Percentiles rank a stretch among this genome's conserved stretches.
Evolutionary conservation across 345 rosid genomes (phyloP).

Genomic region (Diplotaxis tenuifolia): DNA sequence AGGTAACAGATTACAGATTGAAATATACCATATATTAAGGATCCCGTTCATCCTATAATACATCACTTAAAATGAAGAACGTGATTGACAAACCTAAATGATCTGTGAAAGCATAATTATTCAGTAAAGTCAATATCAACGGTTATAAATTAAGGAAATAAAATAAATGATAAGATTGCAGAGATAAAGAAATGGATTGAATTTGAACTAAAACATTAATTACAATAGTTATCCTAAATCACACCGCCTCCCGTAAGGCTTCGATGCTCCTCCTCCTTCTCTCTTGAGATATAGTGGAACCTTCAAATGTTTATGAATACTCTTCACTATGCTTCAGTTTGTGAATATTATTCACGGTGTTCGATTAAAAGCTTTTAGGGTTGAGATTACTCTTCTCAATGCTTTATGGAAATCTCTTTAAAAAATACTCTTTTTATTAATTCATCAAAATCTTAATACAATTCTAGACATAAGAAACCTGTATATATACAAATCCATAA

Average conservation of each 20-base stretch:
- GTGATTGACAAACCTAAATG: background rate
- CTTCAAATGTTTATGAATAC: no score
- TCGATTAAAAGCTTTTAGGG: no score
- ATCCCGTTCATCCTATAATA: background rate
- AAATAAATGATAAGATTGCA: slow-evolving; percentile 6
- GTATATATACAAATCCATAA: no score
- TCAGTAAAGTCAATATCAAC: slow-evolving; percentile 18
- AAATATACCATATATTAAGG: background rate
- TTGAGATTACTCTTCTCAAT: no score
- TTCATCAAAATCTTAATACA: no score
- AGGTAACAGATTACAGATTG: background rate
- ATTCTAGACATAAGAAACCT: no score
- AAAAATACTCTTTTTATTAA: no score
- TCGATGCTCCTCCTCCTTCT: background rate
- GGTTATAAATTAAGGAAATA: background rate
- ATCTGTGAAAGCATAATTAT: background rate
- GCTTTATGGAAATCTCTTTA: no score
- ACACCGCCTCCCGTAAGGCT: background rate
- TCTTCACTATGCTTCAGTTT: no score
- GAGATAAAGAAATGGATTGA: background rate
- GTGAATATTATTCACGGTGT: no score
- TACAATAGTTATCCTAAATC: background rate
- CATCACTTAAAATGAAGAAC: background rate
- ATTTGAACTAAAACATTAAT: background rate
- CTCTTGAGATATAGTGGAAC: no score